Base-by-base conservation (phyloP, 768 basidiomycete genomes). In the Podaxis mareebaensis region DNA sequence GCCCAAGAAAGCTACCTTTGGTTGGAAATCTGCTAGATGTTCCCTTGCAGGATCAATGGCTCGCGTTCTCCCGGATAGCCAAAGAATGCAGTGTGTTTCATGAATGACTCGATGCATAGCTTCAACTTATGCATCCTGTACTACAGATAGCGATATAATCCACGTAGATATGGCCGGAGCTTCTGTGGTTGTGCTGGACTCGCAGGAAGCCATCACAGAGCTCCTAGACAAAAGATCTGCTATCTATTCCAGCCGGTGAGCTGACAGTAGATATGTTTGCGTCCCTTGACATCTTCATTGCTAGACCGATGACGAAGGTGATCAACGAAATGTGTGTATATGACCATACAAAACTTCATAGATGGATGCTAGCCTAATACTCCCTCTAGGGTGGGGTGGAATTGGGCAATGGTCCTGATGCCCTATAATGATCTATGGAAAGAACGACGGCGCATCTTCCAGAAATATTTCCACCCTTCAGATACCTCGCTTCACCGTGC, bases 21-120 rank as follows among this genome's bases (percentile, higher is more conserved):
- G 30, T 83, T 36, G 81, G 79, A 1, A 83, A 83, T 63, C 66
- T 81, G 17, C 69, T 79, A 1, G 75, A 79, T 48, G 71, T 82
- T 67, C 81, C 82, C 20, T 69, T 75, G 3, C 60, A 68, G 38
- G 74, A 73, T n/a, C 74, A 77, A 30, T 83, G 82, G 81, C 65
- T 79, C 59, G 72, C 76, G 28, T 81, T 77, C 63, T 36, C 72
- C 3, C 64, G 74, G 51, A 81, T 80, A 81, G 77, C 73, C n/a
- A 67, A 73, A 53, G 73, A 78, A 72, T 81, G 75, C 46, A 73
- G 82, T 73, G 53, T 8, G 65, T 13, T 8, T 30, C 17, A 46
- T 17, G 28, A 33, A 33, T 33, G 10, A 33, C 33, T 33, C 8
- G 33, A 10, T 33, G 33, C 1, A 10, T 10, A 33, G 2, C 33